Evolutionary conservation across 306 rosid genomes (phyloP).

Genomic region (Potentilla sterilis): DNA sequence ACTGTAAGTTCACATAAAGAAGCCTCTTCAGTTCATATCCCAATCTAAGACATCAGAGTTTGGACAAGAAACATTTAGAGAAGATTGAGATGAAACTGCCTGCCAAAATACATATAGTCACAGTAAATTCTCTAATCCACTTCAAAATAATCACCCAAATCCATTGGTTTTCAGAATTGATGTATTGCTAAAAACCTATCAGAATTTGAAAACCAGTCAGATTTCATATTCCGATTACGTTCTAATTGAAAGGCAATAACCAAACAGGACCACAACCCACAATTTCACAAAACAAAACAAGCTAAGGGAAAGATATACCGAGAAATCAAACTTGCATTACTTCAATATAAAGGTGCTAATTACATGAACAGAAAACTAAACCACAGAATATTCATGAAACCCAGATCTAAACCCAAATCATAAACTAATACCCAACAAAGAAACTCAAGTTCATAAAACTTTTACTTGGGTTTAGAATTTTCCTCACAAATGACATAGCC

Average conservation of each 20-base stretch:
- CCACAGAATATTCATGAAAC: too few species aligned
- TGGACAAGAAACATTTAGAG: too few species aligned
- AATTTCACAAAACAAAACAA: background rate
- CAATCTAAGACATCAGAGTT: too few species aligned
- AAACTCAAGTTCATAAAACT: too few species aligned
- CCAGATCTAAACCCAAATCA: background rate
- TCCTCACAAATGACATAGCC: too few species aligned
- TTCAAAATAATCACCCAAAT: background rate
- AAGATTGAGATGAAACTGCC: too few species aligned
- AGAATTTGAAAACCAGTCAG: background rate
- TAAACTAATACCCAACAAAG: background rate
- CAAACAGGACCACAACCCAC: background rate
- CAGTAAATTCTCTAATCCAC: background rate
- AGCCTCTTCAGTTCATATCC: too few species aligned
- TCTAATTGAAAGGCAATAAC: background rate
- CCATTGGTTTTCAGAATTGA: background rate
- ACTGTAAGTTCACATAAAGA: too few species aligned
- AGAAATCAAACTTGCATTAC: background rate
- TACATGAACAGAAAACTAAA: too few species aligned
- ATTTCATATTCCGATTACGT: background rate
- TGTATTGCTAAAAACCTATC: background rate
- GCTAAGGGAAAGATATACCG: too few species aligned
- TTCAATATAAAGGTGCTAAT: too few species aligned
- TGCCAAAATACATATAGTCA: too few species aligned
- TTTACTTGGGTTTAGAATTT: background rate